Conservation (phyloP, 176 grass and related monocot genomes). For the Cocos nucifera region DNA sequence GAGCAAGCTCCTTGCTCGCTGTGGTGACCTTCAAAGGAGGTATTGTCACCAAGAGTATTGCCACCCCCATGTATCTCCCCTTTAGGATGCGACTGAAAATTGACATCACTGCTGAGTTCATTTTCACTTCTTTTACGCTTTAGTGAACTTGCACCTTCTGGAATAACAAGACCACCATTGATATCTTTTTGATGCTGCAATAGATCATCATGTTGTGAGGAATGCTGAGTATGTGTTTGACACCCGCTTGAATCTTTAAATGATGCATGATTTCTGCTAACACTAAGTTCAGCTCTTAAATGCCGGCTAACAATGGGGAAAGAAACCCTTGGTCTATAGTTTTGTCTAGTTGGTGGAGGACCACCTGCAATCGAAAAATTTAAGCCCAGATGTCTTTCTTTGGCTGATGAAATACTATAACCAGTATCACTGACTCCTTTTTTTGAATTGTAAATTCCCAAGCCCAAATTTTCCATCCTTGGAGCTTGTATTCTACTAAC, state of each 20-base stretch:
- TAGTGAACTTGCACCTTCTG: slow-evolving; percentile 24
- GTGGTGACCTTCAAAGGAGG: slow-evolving; percentile 15
- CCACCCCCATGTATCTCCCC: slow-evolving; percentile 2
- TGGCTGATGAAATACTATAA: not conserved
- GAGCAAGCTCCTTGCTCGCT: slow-evolving; percentile 20
- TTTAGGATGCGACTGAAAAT: not conserved
- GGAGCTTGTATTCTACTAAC: slow-evolving; percentile 30
- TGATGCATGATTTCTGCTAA: slow-evolving; percentile 17
- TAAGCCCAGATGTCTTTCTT: slow-evolving; percentile 27
- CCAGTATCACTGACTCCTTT: not conserved
- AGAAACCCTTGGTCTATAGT: slow-evolving; percentile 74
- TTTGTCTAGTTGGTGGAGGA: slow-evolving; percentile 64
- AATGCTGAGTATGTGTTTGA: slow-evolving; percentile 6
- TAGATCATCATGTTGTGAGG: not conserved
- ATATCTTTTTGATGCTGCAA: not conserved
- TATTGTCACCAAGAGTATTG: slow-evolving; percentile 1
- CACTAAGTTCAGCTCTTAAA: slow-evolving; percentile 53
- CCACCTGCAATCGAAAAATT: slow-evolving; percentile 91
- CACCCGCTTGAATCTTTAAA: slow-evolving; percentile 23
- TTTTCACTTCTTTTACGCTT: slow-evolving; percentile 75
- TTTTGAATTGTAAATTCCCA: not conserved
- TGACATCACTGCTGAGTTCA: slow-evolving; percentile 17
- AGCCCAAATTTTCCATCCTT: slow-evolving; percentile 25
- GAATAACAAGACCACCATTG: slow-evolving; percentile 9
- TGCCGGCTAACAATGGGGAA: slow-evolving; percentile 85